Percentiles rank a stretch among this genome's conserved stretches.
Conservation (phyloP, 352 stramenopile genomes). For the Phytopythium vexans region DNA sequence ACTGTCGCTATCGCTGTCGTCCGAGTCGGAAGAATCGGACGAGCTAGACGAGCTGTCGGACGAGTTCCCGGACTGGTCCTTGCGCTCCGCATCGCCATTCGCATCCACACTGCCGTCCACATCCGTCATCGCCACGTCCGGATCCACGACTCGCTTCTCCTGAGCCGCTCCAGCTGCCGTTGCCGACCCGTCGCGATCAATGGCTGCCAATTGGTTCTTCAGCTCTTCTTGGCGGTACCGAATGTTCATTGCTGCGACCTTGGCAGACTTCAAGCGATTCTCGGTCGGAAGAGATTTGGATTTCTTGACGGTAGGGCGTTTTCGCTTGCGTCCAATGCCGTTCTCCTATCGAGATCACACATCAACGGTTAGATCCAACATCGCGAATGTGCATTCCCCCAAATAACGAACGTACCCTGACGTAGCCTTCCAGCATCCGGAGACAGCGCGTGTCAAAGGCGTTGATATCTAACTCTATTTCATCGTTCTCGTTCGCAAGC, state of each 20-base stretch:
- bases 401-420: conserved; percentile 52
- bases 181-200: conserved; percentile 41
- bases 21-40: conserved; percentile 80
- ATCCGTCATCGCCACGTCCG: conserved; percentile 54
- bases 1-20: conserved; percentile 80
- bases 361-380: not conserved
- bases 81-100: conserved; percentile 28
- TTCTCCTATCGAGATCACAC: conserved; percentile 58
- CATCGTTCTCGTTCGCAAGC: conserved; percentile 78
- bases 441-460: conserved; percentile 84
- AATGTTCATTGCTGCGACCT: conserved; percentile 80
- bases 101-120: conserved; percentile 23
- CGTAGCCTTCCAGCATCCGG: conserved; percentile 87
- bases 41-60: conserved; percentile 74
- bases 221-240: conserved; percentile 67
- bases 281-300: conserved; percentile 44
- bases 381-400: not conserved
- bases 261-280: conserved; percentile 78
- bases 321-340: conserved; percentile 84
- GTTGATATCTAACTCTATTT: conserved; percentile 90
- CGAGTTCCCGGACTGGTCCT: conserved; percentile 33
- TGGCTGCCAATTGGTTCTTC: conserved; percentile 73
- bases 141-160: conserved; percentile 26
- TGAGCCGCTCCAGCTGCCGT: conserved; percentile 3
- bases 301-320: conserved; percentile 60